Conservation (phyloP, 179 eudicot genomes). For the Corrigiola litoralis region DNA sequence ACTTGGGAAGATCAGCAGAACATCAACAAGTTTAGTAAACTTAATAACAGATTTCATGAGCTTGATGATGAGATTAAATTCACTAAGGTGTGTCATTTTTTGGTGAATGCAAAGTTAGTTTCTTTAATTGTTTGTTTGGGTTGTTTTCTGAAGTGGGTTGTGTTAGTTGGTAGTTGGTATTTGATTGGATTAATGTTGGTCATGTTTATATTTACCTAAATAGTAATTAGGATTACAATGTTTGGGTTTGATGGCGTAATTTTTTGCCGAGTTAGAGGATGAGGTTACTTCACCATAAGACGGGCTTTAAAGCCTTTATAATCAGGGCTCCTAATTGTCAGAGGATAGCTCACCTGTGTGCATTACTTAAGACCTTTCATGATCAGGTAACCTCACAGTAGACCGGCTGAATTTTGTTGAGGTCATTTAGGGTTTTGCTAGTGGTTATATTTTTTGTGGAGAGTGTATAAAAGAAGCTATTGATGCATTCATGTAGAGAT, state of each 20-base stretch:
- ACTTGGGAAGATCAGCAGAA: constrained; percentile 99
- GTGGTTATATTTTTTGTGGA: too few species aligned
- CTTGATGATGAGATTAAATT: constrained; percentile 79
- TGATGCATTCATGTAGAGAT: too few species aligned
- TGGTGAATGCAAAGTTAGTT: background rate
- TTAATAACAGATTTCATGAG: constrained; percentile 81
- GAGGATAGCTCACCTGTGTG: too few species aligned
- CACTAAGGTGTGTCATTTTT: constrained; percentile 50
- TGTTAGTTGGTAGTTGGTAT: background rate
- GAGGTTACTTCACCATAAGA: too few species aligned
- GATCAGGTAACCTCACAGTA: too few species aligned
- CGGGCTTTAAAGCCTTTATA: too few species aligned
- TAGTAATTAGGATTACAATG: background rate
- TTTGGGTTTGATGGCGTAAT: background rate
- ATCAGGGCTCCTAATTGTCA: too few species aligned
- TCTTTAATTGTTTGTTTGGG: background rate
- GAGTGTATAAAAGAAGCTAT: too few species aligned
- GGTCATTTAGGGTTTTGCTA: too few species aligned
- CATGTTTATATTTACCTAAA: background rate
- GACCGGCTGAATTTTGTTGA: too few species aligned
- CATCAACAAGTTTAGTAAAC: constrained; percentile 84
- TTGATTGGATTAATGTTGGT: too few species aligned
- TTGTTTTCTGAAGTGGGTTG: constrained; percentile 1
- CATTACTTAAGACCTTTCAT: too few species aligned
- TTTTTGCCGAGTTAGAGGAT: background rate